phyloP scores from a whole-genome alignment of 192 early-diverging fungal species.

The Gaertneriomyces semiglobifer region DNA sequence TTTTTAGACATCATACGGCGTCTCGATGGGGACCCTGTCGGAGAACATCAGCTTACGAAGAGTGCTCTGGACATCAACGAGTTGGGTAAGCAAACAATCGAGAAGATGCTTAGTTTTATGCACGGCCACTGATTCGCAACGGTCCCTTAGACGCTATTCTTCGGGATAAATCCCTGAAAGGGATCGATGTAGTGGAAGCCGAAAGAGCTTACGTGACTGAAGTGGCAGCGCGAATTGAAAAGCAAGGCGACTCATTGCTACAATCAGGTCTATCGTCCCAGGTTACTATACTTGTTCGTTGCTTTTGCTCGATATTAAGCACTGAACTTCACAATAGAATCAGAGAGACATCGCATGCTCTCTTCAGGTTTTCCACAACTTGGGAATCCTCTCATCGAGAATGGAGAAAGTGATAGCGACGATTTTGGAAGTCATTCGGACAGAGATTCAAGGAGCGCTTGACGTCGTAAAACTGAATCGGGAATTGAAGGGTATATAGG shows the following conservation, averaged over 20 bases:
- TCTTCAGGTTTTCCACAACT: conserved; percentile 47
- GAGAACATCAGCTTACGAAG: conserved; percentile 46
- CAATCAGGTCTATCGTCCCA: conserved; percentile 33
- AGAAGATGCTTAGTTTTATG: background rate
- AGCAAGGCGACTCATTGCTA: conserved; percentile 44
- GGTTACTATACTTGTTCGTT: conserved; percentile 19
- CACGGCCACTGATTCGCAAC: background rate
- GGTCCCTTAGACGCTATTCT: conserved; percentile 44
- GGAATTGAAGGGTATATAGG: conserved; percentile 38
- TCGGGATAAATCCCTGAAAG: conserved; percentile 58
- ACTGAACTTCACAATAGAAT: conserved; percentile 30
- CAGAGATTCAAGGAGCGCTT: conserved; percentile 36
- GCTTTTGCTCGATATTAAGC: background rate
- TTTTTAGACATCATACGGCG: conserved; percentile 62
- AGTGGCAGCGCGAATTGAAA: conserved; percentile 40
- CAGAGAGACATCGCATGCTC: conserved; percentile 44
- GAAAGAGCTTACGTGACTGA: conserved; percentile 49
- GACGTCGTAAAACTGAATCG: conserved; percentile 36
- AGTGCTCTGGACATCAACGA: conserved; percentile 59
- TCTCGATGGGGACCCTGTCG: conserved; percentile 50
- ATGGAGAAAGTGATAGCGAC: conserved; percentile 30
- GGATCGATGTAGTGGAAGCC: conserved; percentile 61
- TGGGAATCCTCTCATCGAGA: conserved; percentile 32
- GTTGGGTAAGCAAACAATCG: conserved; percentile 44
- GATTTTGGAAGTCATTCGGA: conserved; percentile 30